Evolutionary conservation across 805 yeast species (phyloP), one percentile per base, ranked within the genome.

Genomic region (Sungouiella blattae): DNA sequence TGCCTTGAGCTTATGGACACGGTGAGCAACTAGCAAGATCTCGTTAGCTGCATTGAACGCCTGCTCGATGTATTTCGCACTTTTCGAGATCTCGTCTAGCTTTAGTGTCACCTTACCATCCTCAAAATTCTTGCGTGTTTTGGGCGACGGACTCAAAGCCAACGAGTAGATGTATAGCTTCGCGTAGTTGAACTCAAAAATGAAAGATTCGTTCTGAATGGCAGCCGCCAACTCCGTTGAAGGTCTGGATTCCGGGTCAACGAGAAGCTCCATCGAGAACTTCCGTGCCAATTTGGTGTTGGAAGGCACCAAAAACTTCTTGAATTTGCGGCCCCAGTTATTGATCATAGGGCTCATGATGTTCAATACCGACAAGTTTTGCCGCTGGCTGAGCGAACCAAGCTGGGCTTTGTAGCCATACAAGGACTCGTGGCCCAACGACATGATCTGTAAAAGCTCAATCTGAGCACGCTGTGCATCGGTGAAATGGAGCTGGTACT

Each of bases 11-110:
- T 69, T 69, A 49, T 82, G 86, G 5, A 87, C 78, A 26, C 93
- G 62, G 37, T 76, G 77, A 4, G 89, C 84, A 4, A 83, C 81
- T 16, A 74, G 70, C 18, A 89, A 62, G 49, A 86, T 75, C 53
- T 85, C 94, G 49, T 80, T 80, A 1, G 96, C 96, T 0, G 97
- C 83, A 39, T 70, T 77, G 46, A 82, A 86, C 0, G 96, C 97
- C 36, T 80, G 68, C 41, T 80, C 88, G 17, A 87, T 85, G 60
- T 81, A 88, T 47, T 80, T 75, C 1, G 94, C 84, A 34, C 86
- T 77, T 38, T 74, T 75, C 1, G 85, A 71, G 15, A 86, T 70
- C 52, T 86, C 93, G 49, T 82, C 86, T 25, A 85, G 57, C 42
- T 78, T 71, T 41, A 83, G 60, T 30, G 44, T 52, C 15, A 47